A percentile compares a stretch with the other conserved stretches of the same genome.
These are phyloP conservation scores for Suhomyces yuchorum DNA, from an alignment of 1,139 yeast genomes.

Conservation along the genomic window DNA sequence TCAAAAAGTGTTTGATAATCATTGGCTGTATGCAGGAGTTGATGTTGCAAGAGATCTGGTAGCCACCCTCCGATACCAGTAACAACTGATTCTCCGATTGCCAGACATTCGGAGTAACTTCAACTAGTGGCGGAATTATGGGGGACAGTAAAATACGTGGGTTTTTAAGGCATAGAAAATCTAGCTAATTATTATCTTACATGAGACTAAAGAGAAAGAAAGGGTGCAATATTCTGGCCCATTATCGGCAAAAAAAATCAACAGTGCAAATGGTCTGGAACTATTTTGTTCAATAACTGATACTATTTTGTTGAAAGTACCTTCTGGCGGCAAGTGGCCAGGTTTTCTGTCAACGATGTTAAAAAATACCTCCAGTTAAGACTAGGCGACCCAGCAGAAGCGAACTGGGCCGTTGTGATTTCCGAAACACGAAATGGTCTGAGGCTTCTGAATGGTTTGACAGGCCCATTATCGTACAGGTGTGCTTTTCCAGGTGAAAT, in stretches of 20 bases:
- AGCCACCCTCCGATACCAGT: neutral
- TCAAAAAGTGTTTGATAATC: neutral
- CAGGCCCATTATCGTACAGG: too few species aligned
- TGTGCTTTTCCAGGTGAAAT: neutral
- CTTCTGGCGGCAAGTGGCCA: neutral
- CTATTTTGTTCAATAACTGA: too few species aligned
- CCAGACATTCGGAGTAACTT: neutral
- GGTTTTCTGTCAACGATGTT: too few species aligned
- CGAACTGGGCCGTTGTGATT: neutral
- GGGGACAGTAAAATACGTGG: too few species aligned
- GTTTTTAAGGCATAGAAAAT: neutral
- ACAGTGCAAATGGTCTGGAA: too few species aligned
- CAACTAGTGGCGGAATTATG: too few species aligned
- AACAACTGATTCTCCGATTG: neutral
- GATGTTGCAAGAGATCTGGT: neutral
- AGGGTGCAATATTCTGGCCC: neutral
- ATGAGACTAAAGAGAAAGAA: too few species aligned
- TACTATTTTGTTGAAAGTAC: neutral
- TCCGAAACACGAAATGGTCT: too few species aligned
- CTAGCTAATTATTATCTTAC: too few species aligned
- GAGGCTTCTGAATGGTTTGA: too few species aligned
- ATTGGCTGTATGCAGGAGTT: neutral
- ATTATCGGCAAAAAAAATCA: too few species aligned
- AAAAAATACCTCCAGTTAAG: neutral
- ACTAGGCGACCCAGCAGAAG: too few species aligned